Evolutionary conservation across 148 eudicot species (phyloP).

Genomic region (Mesembryanthemum crystallinum): DNA sequence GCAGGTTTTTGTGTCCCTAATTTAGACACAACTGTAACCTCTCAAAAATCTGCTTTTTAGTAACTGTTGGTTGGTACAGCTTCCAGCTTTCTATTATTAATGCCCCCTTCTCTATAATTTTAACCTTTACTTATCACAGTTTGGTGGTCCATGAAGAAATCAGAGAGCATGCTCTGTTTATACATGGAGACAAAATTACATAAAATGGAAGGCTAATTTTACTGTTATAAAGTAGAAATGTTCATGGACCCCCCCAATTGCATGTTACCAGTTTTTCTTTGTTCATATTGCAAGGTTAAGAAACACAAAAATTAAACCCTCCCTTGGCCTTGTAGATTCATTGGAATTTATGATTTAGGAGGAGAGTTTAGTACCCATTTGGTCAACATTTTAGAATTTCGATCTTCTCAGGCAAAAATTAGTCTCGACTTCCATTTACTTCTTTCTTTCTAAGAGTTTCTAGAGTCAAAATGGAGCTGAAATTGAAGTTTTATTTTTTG

Average conservation of each 20-base stretch:
- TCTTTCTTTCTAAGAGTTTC: no score
- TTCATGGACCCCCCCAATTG: background rate
- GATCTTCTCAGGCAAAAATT: no score
- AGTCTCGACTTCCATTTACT: no score
- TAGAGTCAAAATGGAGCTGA: no score
- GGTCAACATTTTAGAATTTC: no score
- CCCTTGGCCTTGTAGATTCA: no score
- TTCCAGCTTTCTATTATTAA: slow-evolving; percentile 27
- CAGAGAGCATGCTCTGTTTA: slow-evolving; percentile 22
- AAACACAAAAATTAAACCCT: no score
- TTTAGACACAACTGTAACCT: slow-evolving; percentile 5
- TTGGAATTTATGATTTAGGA: no score
- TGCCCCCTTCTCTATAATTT: slow-evolving; percentile 8
- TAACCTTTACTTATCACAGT: slow-evolving; percentile 9
- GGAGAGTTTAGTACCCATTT: no score
- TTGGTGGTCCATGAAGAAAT: slow-evolving; percentile 20
- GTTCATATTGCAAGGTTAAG: no score
- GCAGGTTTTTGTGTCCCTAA: slow-evolving; percentile 15
- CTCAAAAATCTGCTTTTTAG: slow-evolving; percentile 12
- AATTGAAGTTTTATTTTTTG: no score
- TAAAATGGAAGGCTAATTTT: background rate
- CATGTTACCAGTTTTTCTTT: background rate
- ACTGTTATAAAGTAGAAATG: background rate
- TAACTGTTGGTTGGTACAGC: slow-evolving; percentile 15
- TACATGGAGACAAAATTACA: slow-evolving; percentile 13